phyloP scores from a whole-genome alignment of 768 basidiomycete species.

The Scleroderma bovista region DNA sequence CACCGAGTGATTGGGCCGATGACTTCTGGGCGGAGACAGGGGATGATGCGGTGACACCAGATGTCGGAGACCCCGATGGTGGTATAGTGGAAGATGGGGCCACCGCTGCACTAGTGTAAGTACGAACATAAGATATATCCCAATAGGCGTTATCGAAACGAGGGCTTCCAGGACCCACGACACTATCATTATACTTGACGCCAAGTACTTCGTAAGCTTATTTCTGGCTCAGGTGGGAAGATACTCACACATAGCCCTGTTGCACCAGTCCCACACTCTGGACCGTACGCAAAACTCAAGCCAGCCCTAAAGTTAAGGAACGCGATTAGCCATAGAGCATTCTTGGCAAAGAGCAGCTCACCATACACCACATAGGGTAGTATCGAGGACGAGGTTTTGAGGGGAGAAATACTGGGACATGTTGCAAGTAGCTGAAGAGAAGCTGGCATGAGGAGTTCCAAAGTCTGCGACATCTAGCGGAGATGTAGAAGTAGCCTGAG shows the following conservation, averaged over 20 bases:
- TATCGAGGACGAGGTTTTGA: constrained; percentile 50
- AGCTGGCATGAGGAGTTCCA: constrained; percentile 42
- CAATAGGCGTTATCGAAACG: constrained; percentile 59
- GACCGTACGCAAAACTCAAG: constrained; percentile 34
- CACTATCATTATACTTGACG: constrained; percentile 46
- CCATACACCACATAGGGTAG: constrained; percentile 50
- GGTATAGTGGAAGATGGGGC: constrained; percentile 7
- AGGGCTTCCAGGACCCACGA: constrained; percentile 49
- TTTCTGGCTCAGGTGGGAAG: not conserved
- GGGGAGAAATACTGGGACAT: constrained; percentile 40
- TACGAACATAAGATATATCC: constrained; percentile 60
- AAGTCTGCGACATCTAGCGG: constrained; percentile 36
- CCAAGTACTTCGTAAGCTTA: not conserved
- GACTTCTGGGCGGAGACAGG: no score
- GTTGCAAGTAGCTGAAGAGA: constrained; percentile 37
- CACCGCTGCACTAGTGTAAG: constrained; percentile 37
- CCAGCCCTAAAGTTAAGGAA: constrained; percentile 42
- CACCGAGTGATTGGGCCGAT: no score
- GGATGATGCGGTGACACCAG: no score
- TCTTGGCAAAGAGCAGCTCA: constrained; percentile 14
- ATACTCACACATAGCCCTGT: constrained; percentile 39
- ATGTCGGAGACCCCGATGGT: not conserved
- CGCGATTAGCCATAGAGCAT: not conserved
- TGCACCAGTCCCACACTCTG: constrained; percentile 36
- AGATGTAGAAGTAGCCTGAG: constrained; percentile 24